Evolutionary conservation across 768 basidiomycete species (phyloP).

Genomic region (Mycena filopes): DNA sequence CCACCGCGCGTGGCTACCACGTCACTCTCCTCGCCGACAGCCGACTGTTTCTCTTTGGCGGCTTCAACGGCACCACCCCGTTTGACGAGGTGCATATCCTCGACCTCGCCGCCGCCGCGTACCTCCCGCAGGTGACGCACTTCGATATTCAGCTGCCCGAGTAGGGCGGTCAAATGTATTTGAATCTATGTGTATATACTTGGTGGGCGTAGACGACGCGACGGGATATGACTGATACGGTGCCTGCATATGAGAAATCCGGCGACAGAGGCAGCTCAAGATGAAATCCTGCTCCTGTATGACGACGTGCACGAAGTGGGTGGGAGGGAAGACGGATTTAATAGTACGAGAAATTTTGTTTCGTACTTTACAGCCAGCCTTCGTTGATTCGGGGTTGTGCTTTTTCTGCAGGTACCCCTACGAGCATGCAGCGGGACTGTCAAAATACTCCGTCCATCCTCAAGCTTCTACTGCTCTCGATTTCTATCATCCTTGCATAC

Average conservation of each 20-base stretch:
- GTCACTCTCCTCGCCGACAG: constrained; percentile 84
- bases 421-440: too few species aligned
- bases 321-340: too few species aligned
- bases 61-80: constrained; percentile 84
- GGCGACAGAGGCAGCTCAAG: too few species aligned
- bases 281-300: too few species aligned
- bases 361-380: too few species aligned
- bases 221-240: too few species aligned
- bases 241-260: too few species aligned
- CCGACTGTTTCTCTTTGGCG: constrained; percentile 87
- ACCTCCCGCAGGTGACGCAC: constrained; percentile 89
- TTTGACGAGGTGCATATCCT: constrained; percentile 89
- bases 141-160: constrained; percentile 62
- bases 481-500: constrained; percentile 6
- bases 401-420: too few species aligned
- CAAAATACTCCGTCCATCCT: too few species aligned
- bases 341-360: too few species aligned
- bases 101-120: constrained; percentile 88
- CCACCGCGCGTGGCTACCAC: constrained; percentile 86
- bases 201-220: not conserved
- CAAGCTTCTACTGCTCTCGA: constrained; percentile 8
- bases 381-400: too few species aligned
- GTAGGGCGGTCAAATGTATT: constrained; percentile 9
- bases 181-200: constrained; percentile 4
- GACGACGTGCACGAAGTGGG: too few species aligned